Percentiles rank a stretch among this genome's conserved stretches.
phyloP scores from a whole-genome alignment of 2,329 filamentous ascomycete genomes.

The Sphaerostilbella broomeana region DNA sequence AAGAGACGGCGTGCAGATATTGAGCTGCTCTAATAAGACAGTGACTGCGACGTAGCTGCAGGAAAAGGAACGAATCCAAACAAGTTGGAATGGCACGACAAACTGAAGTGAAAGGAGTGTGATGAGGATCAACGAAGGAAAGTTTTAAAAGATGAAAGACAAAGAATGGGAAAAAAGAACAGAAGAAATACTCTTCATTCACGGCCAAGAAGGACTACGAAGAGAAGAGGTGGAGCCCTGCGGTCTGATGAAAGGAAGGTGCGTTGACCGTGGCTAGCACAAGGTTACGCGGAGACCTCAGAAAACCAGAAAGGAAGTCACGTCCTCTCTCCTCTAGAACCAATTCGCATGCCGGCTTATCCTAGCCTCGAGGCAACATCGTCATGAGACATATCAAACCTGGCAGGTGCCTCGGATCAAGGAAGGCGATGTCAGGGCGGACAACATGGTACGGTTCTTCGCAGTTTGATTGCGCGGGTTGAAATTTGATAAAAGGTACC shows the following conservation, averaged over 20 bases:
- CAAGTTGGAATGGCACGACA: conserved; percentile 2
- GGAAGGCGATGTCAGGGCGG: too few species aligned
- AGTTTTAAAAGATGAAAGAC: conserved; percentile 7
- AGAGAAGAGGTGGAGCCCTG: background rate
- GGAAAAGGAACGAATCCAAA: conserved; percentile 5
- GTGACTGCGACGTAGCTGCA: background rate
- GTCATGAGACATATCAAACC: background rate
- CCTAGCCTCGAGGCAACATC: background rate
- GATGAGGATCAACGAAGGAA: conserved; percentile 14
- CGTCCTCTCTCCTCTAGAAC: background rate
- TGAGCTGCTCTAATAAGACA: too few species aligned
- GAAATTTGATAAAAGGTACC: too few species aligned
- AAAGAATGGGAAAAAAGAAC: conserved; percentile 12
- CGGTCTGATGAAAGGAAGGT: background rate
- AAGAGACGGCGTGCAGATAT: too few species aligned
- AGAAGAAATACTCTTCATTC: conserved; percentile 9
- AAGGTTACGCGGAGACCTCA: too few species aligned
- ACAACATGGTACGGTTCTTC: too few species aligned
- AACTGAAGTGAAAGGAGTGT: background rate
- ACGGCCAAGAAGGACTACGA: too few species aligned
- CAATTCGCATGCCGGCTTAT: background rate
- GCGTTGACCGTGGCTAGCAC: too few species aligned
- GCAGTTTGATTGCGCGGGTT: too few species aligned
- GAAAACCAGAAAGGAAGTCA: background rate
- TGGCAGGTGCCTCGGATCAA: background rate